Evolutionary conservation across 148 eudicot genomes (phyloP), one percentile per base, ranked within the genome.

Genomic region (Selenicereus undatus): DNA sequence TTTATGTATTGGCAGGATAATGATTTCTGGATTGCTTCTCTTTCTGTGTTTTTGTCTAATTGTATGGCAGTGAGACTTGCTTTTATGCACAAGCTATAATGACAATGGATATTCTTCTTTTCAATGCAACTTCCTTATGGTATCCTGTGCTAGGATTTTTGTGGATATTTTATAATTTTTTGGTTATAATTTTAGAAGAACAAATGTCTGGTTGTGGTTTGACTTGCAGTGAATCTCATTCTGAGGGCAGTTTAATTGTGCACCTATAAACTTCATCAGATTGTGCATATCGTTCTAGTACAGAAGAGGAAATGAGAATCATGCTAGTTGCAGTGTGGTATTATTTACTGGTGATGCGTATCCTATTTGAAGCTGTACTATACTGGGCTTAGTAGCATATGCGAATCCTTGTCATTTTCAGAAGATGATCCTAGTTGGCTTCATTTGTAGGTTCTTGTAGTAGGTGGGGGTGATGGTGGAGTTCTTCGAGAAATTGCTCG

Each of bases 391-490:
- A 32, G 32, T 32, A 32, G 32, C 32, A 48, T 22, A 71, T 51
- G 75, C 35, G 9, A 56, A 60, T 30, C 11, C 13, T 71, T 78
- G 1, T 22, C 21, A 32, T 30, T 58, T 42, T 27, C 79, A 45
- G 18, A 12, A 36, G 27, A 1, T 75, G 42, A 32, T 35, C 43
- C 70, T 58, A 76, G 79, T 77, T 78, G 43, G 48, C 68, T 54
- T 29, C 24, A 2, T 22, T 75, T 87, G 90, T 89, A 96, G 99
- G 97, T 96, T 82, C 89, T 96, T 80, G 98, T 96, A 32, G 99
- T 96, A 24, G 99, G 99, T 81, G 99, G 99, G 76, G 99, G 99
- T 85, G 99, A 96, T 84, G 99, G 99, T 79, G 99, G 99, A 74
- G 99, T 96, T 82, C 95, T 96, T 79, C 88, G 99, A 82, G 99